phyloP scores from a whole-genome alignment of 2,329 filamentous ascomycete species.

The Beauveria australis region DNA sequence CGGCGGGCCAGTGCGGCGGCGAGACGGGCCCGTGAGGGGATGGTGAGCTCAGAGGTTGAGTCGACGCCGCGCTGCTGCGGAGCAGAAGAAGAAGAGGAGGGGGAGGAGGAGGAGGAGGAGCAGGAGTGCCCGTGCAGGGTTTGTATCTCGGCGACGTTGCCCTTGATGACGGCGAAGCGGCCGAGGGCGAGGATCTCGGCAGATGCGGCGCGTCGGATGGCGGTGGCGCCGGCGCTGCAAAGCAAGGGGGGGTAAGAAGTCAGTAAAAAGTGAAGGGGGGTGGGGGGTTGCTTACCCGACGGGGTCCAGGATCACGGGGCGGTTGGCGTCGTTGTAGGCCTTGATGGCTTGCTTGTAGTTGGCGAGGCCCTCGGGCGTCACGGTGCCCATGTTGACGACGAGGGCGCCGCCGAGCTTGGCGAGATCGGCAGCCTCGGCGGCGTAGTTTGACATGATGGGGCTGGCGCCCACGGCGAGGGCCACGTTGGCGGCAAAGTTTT shows the following conservation, averaged over 20 bases:
- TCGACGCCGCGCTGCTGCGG: conserved; percentile 83
- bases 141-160: conserved; percentile 82
- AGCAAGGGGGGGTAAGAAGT: not conserved
- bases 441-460: conserved; percentile 90
- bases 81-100: conserved; percentile 39
- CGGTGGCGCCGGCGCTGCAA: conserved; percentile 64
- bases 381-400: conserved; percentile 92
- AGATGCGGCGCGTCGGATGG: conserved; percentile 62
- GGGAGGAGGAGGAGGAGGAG: too few species aligned
- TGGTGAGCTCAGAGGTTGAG: conserved; percentile 52
- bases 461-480: conserved; percentile 77
- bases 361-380: conserved; percentile 63
- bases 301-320: conserved; percentile 78
- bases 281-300: conserved; percentile 54
- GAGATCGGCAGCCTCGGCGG: conserved; percentile 74
- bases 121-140: conserved; percentile 38
- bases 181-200: conserved; percentile 62
- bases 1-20: conserved; percentile 58
- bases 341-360: conserved; percentile 67
- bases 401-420: conserved; percentile 67
- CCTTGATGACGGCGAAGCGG: conserved; percentile 84
- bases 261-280: not conserved
- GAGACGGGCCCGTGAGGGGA: conserved; percentile 46
- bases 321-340: conserved; percentile 71
- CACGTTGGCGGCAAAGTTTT: conserved; percentile 90